Conservation (phyloP, 495 filamentous ascomycete species). For the Trichoderma parareesei region DNA sequence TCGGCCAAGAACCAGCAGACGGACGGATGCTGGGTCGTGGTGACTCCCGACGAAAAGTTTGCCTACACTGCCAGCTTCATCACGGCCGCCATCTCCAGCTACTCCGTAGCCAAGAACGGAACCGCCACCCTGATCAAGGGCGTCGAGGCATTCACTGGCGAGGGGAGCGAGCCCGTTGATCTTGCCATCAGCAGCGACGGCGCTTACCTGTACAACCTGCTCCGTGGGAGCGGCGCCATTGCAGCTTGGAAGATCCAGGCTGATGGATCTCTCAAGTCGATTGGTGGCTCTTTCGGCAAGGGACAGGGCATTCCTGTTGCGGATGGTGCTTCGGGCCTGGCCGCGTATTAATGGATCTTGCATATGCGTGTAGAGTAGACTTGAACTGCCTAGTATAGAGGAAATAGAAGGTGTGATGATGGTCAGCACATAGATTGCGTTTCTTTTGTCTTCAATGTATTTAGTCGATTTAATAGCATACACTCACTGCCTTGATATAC, state of each 20-base stretch:
- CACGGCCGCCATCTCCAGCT: slow-evolving; percentile 1
- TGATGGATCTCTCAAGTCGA: slow-evolving; percentile 1
- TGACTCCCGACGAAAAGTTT: not conserved
- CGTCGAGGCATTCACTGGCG: not conserved
- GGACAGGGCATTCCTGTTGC: slow-evolving; percentile 1
- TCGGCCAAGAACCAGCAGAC: slow-evolving; percentile 6
- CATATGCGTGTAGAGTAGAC: not conserved
- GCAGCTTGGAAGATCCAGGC: slow-evolving; percentile 1
- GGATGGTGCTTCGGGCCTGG: not conserved
- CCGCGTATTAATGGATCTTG: not conserved
- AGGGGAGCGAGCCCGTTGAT: slow-evolving; percentile 3
- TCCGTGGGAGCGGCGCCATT: not conserved
- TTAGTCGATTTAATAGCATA: not conserved
- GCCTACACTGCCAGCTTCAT: slow-evolving; percentile 4
- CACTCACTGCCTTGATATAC: not conserved
- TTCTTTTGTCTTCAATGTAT: not conserved
- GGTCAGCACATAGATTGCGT: not conserved
- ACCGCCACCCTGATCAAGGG: not conserved
- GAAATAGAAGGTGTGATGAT: not conserved
- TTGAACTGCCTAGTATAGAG: not conserved
- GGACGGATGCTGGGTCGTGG: slow-evolving; percentile 3
- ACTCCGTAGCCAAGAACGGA: not conserved
- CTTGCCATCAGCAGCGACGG: not conserved
- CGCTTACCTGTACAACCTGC: not conserved
- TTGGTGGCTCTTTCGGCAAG: not conserved